Base-by-base conservation (phyloP, 2,329 filamentous ascomycete species). In the Pseudogymnoascus sp. region DNA sequence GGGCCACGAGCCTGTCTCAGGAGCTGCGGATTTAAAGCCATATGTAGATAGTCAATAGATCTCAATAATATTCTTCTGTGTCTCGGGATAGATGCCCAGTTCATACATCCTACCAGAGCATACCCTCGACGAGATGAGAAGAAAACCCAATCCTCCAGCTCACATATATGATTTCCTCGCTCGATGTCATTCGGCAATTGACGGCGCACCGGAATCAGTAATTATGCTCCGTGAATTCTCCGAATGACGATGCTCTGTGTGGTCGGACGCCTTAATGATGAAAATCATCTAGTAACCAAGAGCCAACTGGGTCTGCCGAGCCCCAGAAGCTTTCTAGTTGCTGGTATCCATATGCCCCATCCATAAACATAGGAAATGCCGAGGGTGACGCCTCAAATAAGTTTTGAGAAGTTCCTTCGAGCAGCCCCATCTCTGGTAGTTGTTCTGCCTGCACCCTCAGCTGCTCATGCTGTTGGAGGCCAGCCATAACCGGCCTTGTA, bases 201-300 rank as follows among this genome's bases (percentile, higher is more conserved):
- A 11, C 31, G 10, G 31, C 31, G 31, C 31, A 6, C 42, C 42
- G 3, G n/a, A 10, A 9, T 46, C 1, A 7, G 7, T 7, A 15
- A 26, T 46, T 23, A 46, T n/a, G 42, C 7, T 10, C 23, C 21
- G 21, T 26, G 13, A 26, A 44, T 21, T 10, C 17, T 2, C 40
- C 40, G 10, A 13, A 46, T 26, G 42, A 46, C 13, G 7, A 46
- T 26, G 15, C 7, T 7, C 23, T 29, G 23, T 15, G 44, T 11
- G 44, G 23, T 31, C 15, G 3, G 23, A 29, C 11, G 23, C 3
- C 15, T 26, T 46, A 31, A 46, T 42, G n/a, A 31, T 61, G 21
- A 7, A 61, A 61, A 46, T 61, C 59, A 26, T 61, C 59, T 7
- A 61, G 15, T 44, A 61, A 29, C 59, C 59, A 61, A 46, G 59